Percentiles rank a stretch among this genome's conserved stretches.
phyloP scores from a whole-genome alignment of 2,329 filamentous ascomycete genomes.

The Exophiala sideris region DNA sequence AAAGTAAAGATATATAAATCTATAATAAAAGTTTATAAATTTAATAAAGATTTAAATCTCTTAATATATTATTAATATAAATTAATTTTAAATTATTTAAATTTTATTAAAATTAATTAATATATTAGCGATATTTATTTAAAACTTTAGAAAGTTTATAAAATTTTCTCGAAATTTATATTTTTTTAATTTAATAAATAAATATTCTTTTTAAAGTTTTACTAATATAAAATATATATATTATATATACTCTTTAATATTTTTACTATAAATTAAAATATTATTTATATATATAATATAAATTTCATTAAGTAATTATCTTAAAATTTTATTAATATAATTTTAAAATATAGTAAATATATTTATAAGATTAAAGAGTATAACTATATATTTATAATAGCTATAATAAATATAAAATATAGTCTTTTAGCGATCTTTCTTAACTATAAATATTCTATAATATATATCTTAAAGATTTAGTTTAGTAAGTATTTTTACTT shows the following conservation, averaged over 20 bases:
- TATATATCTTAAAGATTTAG: constrained; percentile 23
- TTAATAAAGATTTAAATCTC: too few relatives aligned
- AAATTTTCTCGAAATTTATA: neutral
- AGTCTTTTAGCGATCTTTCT: constrained; percentile 6
- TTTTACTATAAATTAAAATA: constrained; percentile 33
- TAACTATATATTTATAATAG: constrained; percentile 8
- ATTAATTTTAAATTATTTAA: constrained; percentile 22
- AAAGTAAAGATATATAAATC: too few relatives aligned
- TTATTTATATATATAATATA: constrained; percentile 25
- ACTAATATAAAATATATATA: constrained; percentile 15
- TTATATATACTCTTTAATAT: constrained; percentile 14
- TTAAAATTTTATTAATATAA: constrained; percentile 29
- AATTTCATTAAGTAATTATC: constrained; percentile 18
- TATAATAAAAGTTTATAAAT: too few relatives aligned
- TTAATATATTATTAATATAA: neutral
- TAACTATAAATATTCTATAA: neutral
- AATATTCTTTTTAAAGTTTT: constrained; percentile 1
- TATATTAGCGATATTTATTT: constrained; percentile 16
- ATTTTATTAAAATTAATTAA: constrained; percentile 22
- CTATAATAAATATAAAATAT: constrained; percentile 5
- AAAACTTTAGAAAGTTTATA: neutral
- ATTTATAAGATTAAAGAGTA: constrained; percentile 6
- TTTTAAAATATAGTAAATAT: constrained; percentile 28
- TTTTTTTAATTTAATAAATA: neutral
- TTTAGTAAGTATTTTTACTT: constrained; percentile 24